Evolutionary conservation across 2,329 filamentous ascomycete species (phyloP).

Genomic region (Phialophora verrucosa): DNA sequence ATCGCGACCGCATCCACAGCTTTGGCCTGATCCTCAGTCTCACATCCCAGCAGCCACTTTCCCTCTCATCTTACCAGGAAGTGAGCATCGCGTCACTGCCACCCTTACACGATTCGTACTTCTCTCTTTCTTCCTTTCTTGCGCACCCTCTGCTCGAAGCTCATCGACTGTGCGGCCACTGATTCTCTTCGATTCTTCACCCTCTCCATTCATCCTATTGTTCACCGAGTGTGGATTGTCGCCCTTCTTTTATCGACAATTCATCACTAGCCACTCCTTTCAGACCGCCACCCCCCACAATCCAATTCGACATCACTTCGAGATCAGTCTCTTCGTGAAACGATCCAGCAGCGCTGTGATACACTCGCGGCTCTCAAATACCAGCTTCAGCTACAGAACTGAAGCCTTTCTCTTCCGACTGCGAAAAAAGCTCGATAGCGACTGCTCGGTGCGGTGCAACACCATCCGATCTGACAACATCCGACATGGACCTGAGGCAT

Average conservation of each 20-base stretch:
- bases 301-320: slow-evolving; percentile 3
- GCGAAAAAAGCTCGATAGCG: background rate
- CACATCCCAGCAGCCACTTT: slow-evolving; percentile 22
- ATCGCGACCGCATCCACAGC: slow-evolving; percentile 7
- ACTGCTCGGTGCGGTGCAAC: slow-evolving; percentile 5
- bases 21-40: slow-evolving; percentile 12
- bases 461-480: background rate
- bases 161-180: slow-evolving; percentile 25
- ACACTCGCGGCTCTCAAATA: background rate
- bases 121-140: slow-evolving; percentile 17
- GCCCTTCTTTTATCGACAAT: slow-evolving; percentile 47
- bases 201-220: slow-evolving; percentile 26
- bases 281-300: slow-evolving; percentile 1
- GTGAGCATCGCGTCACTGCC: slow-evolving; percentile 27
- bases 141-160: slow-evolving; percentile 14
- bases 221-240: slow-evolving; percentile 42
- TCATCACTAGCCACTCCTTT: slow-evolving; percentile 34
- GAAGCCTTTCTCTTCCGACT: background rate
- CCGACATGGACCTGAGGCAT: slow-evolving; percentile 25
- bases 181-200: slow-evolving; percentile 30
- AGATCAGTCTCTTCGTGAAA: background rate
- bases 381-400: background rate
- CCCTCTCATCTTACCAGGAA: slow-evolving; percentile 15
- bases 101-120: background rate
- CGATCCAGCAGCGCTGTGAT: slow-evolving; percentile 21